Evolutionary conservation across 345 rosid genomes (phyloP).

Genomic region (Rhodamnia rubescens): DNA sequence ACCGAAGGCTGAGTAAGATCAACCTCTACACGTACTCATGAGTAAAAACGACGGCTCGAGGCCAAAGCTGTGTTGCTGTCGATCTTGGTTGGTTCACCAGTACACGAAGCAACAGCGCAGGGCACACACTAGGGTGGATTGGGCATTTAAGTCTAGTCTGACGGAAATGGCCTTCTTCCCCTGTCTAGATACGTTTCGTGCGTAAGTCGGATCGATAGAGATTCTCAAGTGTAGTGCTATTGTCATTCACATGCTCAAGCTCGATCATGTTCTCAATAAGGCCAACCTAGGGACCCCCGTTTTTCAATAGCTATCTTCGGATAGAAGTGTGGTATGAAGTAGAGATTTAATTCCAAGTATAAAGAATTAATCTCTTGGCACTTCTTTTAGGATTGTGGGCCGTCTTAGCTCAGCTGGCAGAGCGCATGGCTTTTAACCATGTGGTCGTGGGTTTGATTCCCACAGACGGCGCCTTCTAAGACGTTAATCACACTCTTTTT

Average conservation of each 20-base stretch:
- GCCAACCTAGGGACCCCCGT: background rate
- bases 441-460: constrained; percentile 82
- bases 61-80: background rate
- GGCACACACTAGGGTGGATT: background rate
- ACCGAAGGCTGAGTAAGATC: background rate
- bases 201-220: background rate
- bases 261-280: background rate
- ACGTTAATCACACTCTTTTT: background rate
- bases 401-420: constrained; percentile 80
- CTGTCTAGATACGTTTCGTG: background rate
- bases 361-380: background rate
- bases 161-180: background rate
- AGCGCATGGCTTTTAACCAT: constrained; percentile 80
- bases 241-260: background rate
- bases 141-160: background rate
- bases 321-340: background rate
- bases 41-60: background rate
- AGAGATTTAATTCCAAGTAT: background rate
- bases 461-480: constrained; percentile 39
- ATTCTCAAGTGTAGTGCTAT: background rate
- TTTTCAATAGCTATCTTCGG: background rate
- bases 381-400: background rate
- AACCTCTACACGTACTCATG: background rate
- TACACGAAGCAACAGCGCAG: background rate
- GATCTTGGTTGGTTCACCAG: background rate